Conservation (phyloP, 768 basidiomycete species). For the Suillus plorans region DNA sequence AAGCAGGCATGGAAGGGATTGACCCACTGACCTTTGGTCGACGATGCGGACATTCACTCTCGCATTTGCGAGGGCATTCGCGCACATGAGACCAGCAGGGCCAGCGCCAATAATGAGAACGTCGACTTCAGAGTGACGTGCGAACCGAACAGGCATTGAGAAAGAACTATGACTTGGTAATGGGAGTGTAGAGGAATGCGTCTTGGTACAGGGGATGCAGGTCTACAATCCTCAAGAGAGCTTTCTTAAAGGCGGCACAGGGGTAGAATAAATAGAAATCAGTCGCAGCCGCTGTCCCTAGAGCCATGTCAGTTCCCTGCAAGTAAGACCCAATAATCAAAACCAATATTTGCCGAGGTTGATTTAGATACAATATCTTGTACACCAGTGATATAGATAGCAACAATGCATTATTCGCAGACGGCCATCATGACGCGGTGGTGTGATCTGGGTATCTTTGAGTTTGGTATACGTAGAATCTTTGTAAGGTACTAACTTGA, state of each 20-base stretch:
- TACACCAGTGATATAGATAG: no score
- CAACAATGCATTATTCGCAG: no score
- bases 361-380: no score
- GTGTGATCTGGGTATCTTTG: no score
- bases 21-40: conserved; percentile 35
- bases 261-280: neutral
- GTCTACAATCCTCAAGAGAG: neutral
- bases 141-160: conserved; percentile 2
- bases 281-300: neutral
- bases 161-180: neutral
- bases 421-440: no score
- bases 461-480: no score
- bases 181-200: neutral
- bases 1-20: neutral
- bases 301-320: neutral
- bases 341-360: no score
- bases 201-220: conserved; percentile 6
- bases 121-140: conserved; percentile 33
- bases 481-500: no score
- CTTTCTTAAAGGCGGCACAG: neutral
- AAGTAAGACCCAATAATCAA: no score
- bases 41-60: conserved; percentile 39
- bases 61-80: conserved; percentile 38
- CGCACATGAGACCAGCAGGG: conserved; percentile 43
- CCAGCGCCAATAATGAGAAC: conserved; percentile 45